Base-by-base conservation (phyloP, 2,329 filamentous ascomycete species). In the Fusarium ramigenum region DNA sequence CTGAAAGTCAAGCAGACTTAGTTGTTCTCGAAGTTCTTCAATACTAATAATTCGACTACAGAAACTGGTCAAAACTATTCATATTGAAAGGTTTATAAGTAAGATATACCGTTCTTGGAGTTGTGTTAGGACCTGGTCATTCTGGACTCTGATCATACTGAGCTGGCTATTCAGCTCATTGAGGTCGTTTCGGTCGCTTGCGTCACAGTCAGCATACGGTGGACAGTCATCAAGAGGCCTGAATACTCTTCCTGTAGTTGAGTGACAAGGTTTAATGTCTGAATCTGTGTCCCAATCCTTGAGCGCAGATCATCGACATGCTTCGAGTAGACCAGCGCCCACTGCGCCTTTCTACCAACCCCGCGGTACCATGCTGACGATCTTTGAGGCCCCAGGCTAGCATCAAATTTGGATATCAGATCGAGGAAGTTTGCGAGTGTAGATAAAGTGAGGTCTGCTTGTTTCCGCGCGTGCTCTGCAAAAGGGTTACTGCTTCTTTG, bases 21-120 rank as follows among this genome's bases (percentile, higher is more conserved):
- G 10, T 50, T 50, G 47, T 9, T n/a, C 4, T 14, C 21, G 28
- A n/a, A 50, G 47, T 19, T 50, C 21, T 18, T 50, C 47, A 2
- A 34, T 34, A 11, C 16, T n/a, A 30, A 32, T 49, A 4, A 49
- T n/a, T 8, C 28, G 21, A 7, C 46, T 49, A 32, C 12, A 32
- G 0, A 30, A 8, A 21, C 0, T 5, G 7, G 0, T 32, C 25
- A 49, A 21, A 21, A 4, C 28, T 3, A 32, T 30, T n/a, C 5
- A 18, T 0, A 49, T 18, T 30, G 4, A 12, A 16, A 16, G 4
- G 4, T 4, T 49, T 4, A 5, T 16, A 10, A 5, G 2, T 21
- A 19, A n/a, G 9, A 19, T 14, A 32, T 32, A 49, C 46, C 46
- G 28, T 1, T 30, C 19, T 12, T 32, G 25, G 1, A 49, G 14